Evolutionary conservation across 208 protist species (phyloP).

Genomic region (Tritrichomonas foetus): DNA sequence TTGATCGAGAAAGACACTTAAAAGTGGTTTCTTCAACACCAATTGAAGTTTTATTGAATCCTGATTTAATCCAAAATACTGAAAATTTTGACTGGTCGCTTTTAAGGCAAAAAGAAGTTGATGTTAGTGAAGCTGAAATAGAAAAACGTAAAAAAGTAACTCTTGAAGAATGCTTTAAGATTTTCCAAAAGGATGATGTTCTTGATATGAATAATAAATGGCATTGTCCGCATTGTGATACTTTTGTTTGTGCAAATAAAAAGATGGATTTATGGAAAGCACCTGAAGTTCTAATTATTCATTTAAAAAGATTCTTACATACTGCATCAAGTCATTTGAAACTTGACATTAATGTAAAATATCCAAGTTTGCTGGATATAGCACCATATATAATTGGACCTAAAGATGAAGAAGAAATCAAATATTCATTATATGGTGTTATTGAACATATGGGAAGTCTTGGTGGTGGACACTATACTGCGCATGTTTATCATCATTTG

Average conservation of each 20-base stretch:
- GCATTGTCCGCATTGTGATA: slow-evolving; percentile 48
- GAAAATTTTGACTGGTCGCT: too few species aligned
- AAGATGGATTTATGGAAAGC: not conserved
- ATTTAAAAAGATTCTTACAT: slow-evolving; percentile 18
- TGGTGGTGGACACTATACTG: slow-evolving; percentile 17
- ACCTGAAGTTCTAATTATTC: slow-evolving; percentile 6
- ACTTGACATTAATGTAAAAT: not conserved
- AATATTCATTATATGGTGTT: not conserved
- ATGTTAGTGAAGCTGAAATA: too few species aligned
- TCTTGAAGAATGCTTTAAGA: slow-evolving; percentile 45
- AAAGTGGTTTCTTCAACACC: too few species aligned
- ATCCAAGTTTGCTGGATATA: not conserved
- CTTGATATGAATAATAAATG: slow-evolving; percentile 47
- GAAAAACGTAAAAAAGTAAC: not conserved
- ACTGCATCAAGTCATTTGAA: not conserved
- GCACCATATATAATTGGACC: not conserved
- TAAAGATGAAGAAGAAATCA: not conserved
- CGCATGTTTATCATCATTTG: not conserved
- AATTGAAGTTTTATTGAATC: too few species aligned
- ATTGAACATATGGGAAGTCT: not conserved
- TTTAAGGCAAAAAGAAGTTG: too few species aligned
- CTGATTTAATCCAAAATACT: too few species aligned
- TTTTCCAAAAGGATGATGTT: slow-evolving; percentile 44
- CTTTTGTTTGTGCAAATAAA: not conserved
- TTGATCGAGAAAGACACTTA: too few species aligned